phyloP scores from a whole-genome alignment of 2,329 filamentous ascomycete genomes.

The Aspergillus niger region DNA sequence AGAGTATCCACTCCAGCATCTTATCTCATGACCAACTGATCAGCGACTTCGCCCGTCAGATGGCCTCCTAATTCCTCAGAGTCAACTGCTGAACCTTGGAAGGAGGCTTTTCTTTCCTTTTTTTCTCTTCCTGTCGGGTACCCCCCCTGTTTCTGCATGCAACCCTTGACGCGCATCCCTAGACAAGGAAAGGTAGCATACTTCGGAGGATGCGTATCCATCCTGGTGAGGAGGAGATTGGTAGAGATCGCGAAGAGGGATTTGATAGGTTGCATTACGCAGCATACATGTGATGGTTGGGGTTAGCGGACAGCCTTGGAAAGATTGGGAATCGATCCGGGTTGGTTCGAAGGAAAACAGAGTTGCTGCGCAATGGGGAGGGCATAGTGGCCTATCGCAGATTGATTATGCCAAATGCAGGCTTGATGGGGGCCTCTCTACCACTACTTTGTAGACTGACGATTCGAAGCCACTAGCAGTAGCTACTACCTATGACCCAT shows the following conservation, averaged over 20 bases:
- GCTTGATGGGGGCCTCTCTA: neutral
- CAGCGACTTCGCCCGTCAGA: neutral
- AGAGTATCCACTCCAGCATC: neutral
- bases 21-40: slow-evolving; percentile 14
- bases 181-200: neutral
- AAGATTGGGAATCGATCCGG: slow-evolving; percentile 4
- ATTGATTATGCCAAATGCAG: neutral
- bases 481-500: neutral
- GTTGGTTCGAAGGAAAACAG: neutral
- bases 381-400: neutral
- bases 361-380: neutral
- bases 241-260: neutral
- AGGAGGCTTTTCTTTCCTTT: neutral
- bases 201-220: neutral
- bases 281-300: slow-evolving; percentile 3
- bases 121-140: neutral
- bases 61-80: neutral
- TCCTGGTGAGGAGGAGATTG: neutral
- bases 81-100: neutral
- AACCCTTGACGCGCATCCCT: neutral
- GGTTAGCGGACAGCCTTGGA: slow-evolving; percentile 1
- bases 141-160: neutral
- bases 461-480: neutral
- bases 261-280: slow-evolving; percentile 3
- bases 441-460: neutral